Percentiles rank a stretch among this genome's conserved stretches.
These are phyloP conservation scores for Nannochloropsis salina DNA, from an alignment of 108 stramenopile species.

Conservation along the genomic window DNA sequence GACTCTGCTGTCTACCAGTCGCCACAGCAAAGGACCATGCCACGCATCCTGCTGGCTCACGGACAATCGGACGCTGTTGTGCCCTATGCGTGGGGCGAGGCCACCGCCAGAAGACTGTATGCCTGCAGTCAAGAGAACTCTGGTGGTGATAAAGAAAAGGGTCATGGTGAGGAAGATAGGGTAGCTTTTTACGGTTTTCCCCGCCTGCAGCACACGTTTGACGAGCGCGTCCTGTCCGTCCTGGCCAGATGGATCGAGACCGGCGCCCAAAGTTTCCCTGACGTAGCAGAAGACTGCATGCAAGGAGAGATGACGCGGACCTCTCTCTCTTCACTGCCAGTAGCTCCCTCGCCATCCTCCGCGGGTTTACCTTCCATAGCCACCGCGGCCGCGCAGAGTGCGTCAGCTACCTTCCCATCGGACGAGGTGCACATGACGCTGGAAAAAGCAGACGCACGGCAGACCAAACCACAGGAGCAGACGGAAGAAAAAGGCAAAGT, in stretches of 20 bases:
- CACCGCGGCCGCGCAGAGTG: too few species aligned
- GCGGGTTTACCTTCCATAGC: too few species aligned
- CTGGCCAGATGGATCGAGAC: slow-evolving; percentile 12
- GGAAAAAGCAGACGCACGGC: not conserved
- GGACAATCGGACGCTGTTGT: not conserved
- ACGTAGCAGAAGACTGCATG: not conserved
- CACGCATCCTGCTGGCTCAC: not conserved
- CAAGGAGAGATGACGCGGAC: too few species aligned
- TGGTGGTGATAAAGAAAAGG: not conserved
- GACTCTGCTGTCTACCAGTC: not conserved
- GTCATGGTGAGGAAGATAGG: not conserved
- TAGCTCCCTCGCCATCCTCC: too few species aligned
- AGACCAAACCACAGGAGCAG: not conserved
- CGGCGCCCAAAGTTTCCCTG: not conserved
- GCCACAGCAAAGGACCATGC: not conserved
- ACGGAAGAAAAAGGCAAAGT: not conserved
- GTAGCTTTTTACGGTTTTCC: not conserved
- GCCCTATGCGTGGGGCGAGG: not conserved
- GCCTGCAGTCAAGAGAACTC: not conserved
- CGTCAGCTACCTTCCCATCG: not conserved
- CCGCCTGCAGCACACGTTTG: slow-evolving; percentile 5
- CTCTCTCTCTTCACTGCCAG: too few species aligned
- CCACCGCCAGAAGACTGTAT: not conserved
- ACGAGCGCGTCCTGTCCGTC: not conserved
- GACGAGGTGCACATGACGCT: not conserved